phyloP scores from a whole-genome alignment of 2,329 filamentous ascomycete genomes.

The Aureobasidium sp. region DNA sequence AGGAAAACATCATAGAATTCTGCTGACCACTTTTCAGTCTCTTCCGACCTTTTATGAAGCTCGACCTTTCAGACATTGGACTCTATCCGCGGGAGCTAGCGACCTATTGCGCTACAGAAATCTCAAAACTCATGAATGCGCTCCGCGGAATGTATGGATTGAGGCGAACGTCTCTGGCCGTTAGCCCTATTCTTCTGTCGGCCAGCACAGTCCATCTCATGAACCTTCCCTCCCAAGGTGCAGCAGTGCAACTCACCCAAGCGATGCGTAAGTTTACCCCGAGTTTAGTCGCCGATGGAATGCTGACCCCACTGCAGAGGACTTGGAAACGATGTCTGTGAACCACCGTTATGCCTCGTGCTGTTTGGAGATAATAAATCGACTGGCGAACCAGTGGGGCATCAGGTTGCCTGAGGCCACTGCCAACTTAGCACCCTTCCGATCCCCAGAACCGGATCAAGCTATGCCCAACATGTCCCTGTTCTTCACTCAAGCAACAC shows the following conservation, averaged over 20 bases:
- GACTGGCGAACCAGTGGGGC: constrained; percentile 35
- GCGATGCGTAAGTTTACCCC: constrained; percentile 21
- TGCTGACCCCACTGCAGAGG: constrained; percentile 16
- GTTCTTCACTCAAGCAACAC: constrained; percentile 9
- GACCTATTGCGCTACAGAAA: constrained; percentile 38
- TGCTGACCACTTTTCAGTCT: constrained; percentile 43
- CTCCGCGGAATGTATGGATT: constrained; percentile 38
- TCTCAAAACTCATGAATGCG: constrained; percentile 33
- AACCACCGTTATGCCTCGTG: constrained; percentile 37
- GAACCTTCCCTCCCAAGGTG: constrained; percentile 31
- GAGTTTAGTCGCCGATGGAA: not conserved
- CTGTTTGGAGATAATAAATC: constrained; percentile 34
- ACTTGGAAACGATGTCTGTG: constrained; percentile 33
- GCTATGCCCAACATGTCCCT: constrained; percentile 6
- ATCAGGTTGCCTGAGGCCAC: constrained; percentile 33
- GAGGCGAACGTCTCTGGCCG: constrained; percentile 30
- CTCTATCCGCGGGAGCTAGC: constrained; percentile 59
- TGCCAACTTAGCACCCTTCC: constrained; percentile 1
- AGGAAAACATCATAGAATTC: constrained; percentile 39
- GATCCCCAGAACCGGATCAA: not conserved
- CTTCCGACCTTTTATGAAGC: constrained; percentile 64
- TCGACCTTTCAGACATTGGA: constrained; percentile 47
- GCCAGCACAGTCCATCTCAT: constrained; percentile 37
- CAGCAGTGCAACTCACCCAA: constrained; percentile 32
- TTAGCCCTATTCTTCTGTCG: constrained; percentile 34